A percentile compares a stretch with the other conserved stretches of the same genome.
These are phyloP conservation scores for Phytophthora cajani DNA, from an alignment of 352 stramenopile genomes.

Conservation along the genomic window DNA sequence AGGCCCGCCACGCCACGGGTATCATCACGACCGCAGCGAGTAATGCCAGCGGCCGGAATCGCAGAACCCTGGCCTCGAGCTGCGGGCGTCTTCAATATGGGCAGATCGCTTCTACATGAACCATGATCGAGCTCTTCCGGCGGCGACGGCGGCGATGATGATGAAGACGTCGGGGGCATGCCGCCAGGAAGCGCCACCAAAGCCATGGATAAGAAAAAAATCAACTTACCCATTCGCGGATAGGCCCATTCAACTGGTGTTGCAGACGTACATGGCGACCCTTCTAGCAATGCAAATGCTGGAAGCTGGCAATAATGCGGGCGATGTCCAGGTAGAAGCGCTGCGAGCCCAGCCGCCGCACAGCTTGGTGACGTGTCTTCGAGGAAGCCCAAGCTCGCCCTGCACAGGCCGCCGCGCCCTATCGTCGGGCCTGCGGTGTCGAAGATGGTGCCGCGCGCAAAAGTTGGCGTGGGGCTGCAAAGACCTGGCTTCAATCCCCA, in stretches of 20 bases:
- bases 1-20: neutral
- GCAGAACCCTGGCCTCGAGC: neutral
- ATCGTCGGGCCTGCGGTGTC: constrained; percentile 12
- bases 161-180: neutral
- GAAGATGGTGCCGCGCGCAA: constrained; percentile 31
- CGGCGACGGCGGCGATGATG: neutral
- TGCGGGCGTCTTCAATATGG: neutral
- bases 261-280: neutral
- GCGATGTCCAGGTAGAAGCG: neutral
- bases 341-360: neutral
- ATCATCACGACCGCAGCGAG: constrained; percentile 1
- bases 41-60: neutral
- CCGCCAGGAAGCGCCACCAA: neutral
- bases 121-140: neutral
- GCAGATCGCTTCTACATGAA: neutral
- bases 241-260: neutral
- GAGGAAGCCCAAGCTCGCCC: neutral
- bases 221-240: neutral
- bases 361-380: neutral
- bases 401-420: constrained; percentile 5
- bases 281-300: neutral
- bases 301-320: neutral
- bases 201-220: neutral
- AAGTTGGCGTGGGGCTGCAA: constrained; percentile 19
- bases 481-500: neutral